Evolutionary conservation across 805 yeast genomes (phyloP), one percentile per base, ranked within the genome.

Genomic region (Cyberlindnera mycetangii): DNA sequence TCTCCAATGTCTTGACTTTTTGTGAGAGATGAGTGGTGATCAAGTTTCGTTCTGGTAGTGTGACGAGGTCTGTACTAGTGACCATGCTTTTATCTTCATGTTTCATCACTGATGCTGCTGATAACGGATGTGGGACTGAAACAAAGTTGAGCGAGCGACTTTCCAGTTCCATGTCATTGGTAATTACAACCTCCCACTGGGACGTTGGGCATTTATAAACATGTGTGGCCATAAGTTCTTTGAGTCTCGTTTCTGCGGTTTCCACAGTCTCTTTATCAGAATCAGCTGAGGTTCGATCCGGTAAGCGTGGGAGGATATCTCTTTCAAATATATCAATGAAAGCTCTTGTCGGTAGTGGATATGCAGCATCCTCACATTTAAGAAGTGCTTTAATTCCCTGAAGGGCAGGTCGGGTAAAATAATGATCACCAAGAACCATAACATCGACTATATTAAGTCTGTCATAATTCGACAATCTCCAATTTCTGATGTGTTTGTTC

Each of bases 61-160:
- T 25, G 11, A 32, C 42, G 3, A 42, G 17, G 19, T 48, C 48
- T 10, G 27, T 39, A 30, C 36, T 41, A 9, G 48, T 44, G 17
- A 50, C 20, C 32, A 44, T 45, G 2, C 10, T 25, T 15, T 45
- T 45, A 24, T 45, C 49, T 17, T 48, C 44, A 31, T 45, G 39
- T n/a, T 46, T 34, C 17, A 54, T 32, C 1, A 52, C 50, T 2
- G 50, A 35, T 4, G 49, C 22, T 1, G 42, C 34, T 1, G 56
- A 52, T 1, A 49, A 20, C 9, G 58, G 56, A 38, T 54, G 58
- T 32, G 58, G 58, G 1, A 52, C 14, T 1, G 49, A 14, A 10
- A 54, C 41, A 7, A 54, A 18, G n/a, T 47, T 54, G n/a, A 54
- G 17, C 1, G 36, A 25, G 3, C 28, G 24, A 3, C 20, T 21